A percentile compares a stretch with the other conserved stretches of the same genome.
These are phyloP conservation scores for Clarireedia hainanense DNA, from an alignment of 2,329 filamentous ascomycete species.

Conservation along the genomic window DNA sequence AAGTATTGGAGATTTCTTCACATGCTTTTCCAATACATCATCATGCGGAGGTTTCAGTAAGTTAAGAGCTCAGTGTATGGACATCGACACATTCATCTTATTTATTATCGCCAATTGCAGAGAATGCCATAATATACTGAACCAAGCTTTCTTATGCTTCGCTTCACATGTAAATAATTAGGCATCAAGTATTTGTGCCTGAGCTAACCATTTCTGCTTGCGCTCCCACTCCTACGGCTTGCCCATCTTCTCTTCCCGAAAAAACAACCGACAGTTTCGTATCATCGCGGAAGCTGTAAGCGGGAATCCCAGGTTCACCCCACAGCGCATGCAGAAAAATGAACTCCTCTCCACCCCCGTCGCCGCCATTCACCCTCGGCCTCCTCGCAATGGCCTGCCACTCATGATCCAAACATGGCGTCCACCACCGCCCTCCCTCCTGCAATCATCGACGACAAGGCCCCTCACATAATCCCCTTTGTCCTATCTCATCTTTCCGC, in stretches of 20 bases:
- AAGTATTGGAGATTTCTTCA: constrained; percentile 2
- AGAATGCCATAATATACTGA: neutral
- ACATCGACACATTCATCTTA: neutral
- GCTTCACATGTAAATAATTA: neutral
- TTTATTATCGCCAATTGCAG: neutral
- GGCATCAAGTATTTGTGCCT: neutral
- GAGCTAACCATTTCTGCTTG: too few relatives aligned
- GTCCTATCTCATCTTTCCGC: constrained; percentile 56
- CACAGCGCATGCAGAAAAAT: too few relatives aligned
- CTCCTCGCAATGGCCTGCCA: neutral
- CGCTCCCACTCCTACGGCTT: too few relatives aligned
- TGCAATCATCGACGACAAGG: constrained; percentile 67
- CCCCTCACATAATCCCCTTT: constrained; percentile 69
- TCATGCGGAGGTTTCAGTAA: too few relatives aligned
- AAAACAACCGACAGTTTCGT: too few relatives aligned
- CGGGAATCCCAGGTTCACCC: neutral
- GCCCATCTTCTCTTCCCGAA: too few relatives aligned
- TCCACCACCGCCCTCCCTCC: constrained; percentile 12
- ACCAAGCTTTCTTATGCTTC: neutral
- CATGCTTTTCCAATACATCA: neutral
- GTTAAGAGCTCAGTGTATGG: neutral
- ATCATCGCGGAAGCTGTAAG: too few relatives aligned
- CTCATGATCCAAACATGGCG: neutral
- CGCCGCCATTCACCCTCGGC: neutral
- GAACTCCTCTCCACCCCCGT: too few relatives aligned